Conservation (phyloP, 495 filamentous ascomycete genomes). For the Talaromyces nanjingensis region DNA sequence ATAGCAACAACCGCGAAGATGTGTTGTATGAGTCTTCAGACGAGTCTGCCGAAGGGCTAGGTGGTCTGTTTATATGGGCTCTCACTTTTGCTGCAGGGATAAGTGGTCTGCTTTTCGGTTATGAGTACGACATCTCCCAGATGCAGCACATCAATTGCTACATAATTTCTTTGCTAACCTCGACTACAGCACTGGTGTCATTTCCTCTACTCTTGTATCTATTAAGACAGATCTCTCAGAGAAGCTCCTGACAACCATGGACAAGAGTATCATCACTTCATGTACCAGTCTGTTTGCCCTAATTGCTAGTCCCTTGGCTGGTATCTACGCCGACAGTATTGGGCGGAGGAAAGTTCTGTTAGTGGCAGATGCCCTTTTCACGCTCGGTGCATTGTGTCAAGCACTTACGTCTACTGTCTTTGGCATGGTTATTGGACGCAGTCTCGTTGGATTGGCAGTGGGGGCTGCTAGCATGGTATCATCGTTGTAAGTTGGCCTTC, state of each 20-base stretch:
- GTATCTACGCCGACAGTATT: slow-evolving; percentile 63
- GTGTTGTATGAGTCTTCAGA: slow-evolving; percentile 11
- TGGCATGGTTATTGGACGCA: slow-evolving; percentile 71
- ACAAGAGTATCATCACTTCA: slow-evolving; percentile 80
- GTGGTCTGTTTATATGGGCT: slow-evolving; percentile 56
- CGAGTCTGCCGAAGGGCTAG: slow-evolving; percentile 14
- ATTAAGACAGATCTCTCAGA: slow-evolving; percentile 67
- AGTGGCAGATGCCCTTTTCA: slow-evolving; percentile 72
- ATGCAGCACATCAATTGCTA: slow-evolving; percentile 1
- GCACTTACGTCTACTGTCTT: slow-evolving; percentile 54
- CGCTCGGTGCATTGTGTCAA: slow-evolving; percentile 66
- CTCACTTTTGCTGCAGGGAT: slow-evolving; percentile 78
- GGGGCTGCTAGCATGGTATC: slow-evolving; percentile 77
- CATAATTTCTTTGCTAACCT: neutral
- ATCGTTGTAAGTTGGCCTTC: slow-evolving; percentile 50
- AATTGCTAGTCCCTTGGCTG: slow-evolving; percentile 67
- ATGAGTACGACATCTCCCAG: slow-evolving; percentile 42
- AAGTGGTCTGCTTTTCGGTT: slow-evolving; percentile 82
- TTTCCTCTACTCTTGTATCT: slow-evolving; percentile 79
- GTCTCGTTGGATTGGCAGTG: slow-evolving; percentile 74
- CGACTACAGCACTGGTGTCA: slow-evolving; percentile 70
- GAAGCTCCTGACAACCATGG: slow-evolving; percentile 58
- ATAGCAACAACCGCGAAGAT: slow-evolving; percentile 11
- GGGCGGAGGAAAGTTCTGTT: slow-evolving; percentile 73
- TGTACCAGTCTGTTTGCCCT: slow-evolving; percentile 76